Percentiles rank a stretch among this genome's conserved stretches.
Evolutionary conservation across 2,329 filamentous ascomycete genomes (phyloP).

Genomic region (Dothistroma pini): DNA sequence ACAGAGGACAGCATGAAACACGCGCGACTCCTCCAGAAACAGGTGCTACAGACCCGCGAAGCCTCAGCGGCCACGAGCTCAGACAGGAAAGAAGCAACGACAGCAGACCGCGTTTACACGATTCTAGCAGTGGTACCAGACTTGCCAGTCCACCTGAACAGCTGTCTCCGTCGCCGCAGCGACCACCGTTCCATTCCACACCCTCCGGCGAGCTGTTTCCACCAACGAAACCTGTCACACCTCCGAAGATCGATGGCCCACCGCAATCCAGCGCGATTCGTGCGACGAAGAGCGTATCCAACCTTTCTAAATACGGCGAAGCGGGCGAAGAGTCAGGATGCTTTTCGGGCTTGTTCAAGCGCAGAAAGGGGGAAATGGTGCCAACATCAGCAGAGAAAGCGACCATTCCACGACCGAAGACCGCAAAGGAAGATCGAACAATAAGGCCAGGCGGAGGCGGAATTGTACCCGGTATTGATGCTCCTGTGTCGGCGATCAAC

Average conservation of each 20-base stretch:
- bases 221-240: conserved; percentile 22
- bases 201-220: conserved; percentile 32
- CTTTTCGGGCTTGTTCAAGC: conserved; percentile 35
- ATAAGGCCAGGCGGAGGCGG: conserved; percentile 47
- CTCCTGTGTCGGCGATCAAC: conserved; percentile 76
- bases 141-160: conserved; percentile 2
- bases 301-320: conserved; percentile 25
- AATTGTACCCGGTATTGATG: conserved; percentile 60
- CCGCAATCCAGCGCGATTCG: conserved; percentile 32
- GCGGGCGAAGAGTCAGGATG: conserved; percentile 25
- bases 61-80: neutral
- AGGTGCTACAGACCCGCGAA: conserved; percentile 11
- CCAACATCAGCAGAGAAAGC: conserved; percentile 15
- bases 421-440: conserved; percentile 25
- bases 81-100: conserved; percentile 3
- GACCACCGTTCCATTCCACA: conserved; percentile 9
- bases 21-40: conserved; percentile 10
- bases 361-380: conserved; percentile 27
- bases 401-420: conserved; percentile 19
- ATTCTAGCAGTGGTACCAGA: conserved; percentile 4
- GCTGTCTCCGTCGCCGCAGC: conserved; percentile 1
- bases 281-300: conserved; percentile 30
- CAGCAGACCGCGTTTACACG: conserved; percentile 7
- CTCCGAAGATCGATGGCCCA: conserved; percentile 24
- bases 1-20: conserved; percentile 2